Evolutionary conservation across 164 flowering plant species (phyloP).

Genomic region (Euptelea pleiosperma): DNA sequence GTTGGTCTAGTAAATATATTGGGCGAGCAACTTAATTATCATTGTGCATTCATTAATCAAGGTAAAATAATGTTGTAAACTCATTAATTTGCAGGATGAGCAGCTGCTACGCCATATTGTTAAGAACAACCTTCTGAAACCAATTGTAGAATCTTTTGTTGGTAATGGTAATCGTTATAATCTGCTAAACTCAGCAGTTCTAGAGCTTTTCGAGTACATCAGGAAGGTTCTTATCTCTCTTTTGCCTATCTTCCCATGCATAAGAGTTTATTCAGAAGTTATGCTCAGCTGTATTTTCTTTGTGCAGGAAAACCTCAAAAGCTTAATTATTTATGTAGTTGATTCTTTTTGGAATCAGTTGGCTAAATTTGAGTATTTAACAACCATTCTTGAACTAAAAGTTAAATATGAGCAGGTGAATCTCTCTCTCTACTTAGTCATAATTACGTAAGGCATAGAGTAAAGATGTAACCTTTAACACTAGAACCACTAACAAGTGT

Average conservation of each 20-base stretch:
- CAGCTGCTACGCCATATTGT: conserved; percentile 64
- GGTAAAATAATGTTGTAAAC: too few species aligned
- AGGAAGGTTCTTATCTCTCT: conserved; percentile 56
- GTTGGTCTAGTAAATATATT: too few species aligned
- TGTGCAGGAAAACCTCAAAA: conserved; percentile 78
- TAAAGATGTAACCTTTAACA: too few species aligned
- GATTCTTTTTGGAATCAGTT: conserved; percentile 82
- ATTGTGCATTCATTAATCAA: too few species aligned
- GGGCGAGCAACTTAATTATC: too few species aligned
- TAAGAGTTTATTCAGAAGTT: background rate
- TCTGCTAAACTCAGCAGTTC: conserved; percentile 79
- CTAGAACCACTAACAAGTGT: background rate
- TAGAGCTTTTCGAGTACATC: conserved; percentile 83
- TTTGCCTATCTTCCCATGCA: background rate
- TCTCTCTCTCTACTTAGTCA: too few species aligned
- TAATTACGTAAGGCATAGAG: too few species aligned
- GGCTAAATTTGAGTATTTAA: conserved; percentile 54
- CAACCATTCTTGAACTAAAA: conserved; percentile 58
- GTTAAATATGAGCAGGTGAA: conserved; percentile 90
- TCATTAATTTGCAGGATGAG: conserved; percentile 83
- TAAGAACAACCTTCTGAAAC: conserved; percentile 73
- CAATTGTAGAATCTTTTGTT: conserved; percentile 75
- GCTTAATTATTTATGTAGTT: conserved; percentile 58
- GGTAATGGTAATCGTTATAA: conserved; percentile 87
- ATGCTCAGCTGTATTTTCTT: conserved; percentile 8